A percentile compares a stretch with the other conserved stretches of the same genome.
phyloP scores from a whole-genome alignment of 1,284 basidiomycete genomes.

The Phlebopus sp. region DNA sequence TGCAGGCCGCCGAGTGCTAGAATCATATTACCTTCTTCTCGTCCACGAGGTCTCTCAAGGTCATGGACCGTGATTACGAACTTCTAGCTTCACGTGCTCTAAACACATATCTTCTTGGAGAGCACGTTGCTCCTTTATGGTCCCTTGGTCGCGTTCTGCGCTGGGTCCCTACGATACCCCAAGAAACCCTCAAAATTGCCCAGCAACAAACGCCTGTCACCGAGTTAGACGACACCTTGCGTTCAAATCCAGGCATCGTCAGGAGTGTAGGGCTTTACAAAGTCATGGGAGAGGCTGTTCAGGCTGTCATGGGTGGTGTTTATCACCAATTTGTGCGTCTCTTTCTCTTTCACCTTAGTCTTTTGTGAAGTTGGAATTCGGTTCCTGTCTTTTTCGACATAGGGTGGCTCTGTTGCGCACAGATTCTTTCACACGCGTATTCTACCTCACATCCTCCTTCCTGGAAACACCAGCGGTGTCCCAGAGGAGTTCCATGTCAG shows the following conservation, averaged over 20 bases:
- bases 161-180: constrained; percentile 58
- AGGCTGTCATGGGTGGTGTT: constrained; percentile 73
- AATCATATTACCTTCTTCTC: constrained; percentile 70
- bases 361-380: neutral
- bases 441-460: constrained; percentile 32
- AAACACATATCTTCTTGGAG: constrained; percentile 67
- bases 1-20: constrained; percentile 69
- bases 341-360: constrained; percentile 2
- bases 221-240: constrained; percentile 27
- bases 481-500: constrained; percentile 30
- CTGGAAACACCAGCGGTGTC: constrained; percentile 24
- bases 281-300: constrained; percentile 71
- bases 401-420: constrained; percentile 35
- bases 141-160: constrained; percentile 61
- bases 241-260: constrained; percentile 31
- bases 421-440: constrained; percentile 33
- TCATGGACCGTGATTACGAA: constrained; percentile 52
- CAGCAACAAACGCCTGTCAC: constrained; percentile 17
- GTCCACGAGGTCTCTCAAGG: constrained; percentile 56
- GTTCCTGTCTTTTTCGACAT: neutral
- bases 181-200: constrained; percentile 18
- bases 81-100: constrained; percentile 51
- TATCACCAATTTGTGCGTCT: constrained; percentile 73
- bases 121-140: constrained; percentile 72
- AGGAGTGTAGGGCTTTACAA: constrained; percentile 67